Conservation (phyloP, 768 basidiomycete genomes). For the Erythrobasidium yunnanense region DNA sequence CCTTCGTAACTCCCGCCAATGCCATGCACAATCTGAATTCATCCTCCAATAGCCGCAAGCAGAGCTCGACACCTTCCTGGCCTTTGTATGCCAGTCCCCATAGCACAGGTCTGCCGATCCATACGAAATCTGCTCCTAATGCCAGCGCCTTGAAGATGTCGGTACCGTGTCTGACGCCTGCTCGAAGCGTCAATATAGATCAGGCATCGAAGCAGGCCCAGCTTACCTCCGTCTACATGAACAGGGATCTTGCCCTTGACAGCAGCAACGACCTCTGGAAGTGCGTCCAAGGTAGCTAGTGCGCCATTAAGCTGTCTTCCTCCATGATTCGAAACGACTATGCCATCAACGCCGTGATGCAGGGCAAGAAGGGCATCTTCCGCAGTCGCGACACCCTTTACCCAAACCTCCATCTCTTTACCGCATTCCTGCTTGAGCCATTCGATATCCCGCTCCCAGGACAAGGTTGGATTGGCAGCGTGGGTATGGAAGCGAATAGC, state of each 20-base stretch:
- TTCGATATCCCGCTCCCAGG: slow-evolving; percentile 24
- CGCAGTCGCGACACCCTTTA: slow-evolving; percentile 42
- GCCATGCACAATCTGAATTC: slow-evolving; percentile 45
- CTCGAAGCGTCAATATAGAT: too few relatives aligned
- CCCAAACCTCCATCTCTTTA: slow-evolving; percentile 26
- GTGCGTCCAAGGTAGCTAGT: slow-evolving; percentile 37
- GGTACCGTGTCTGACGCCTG: slow-evolving; percentile 31
- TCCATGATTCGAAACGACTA: slow-evolving; percentile 83
- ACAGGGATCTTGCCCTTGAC: slow-evolving; percentile 31
- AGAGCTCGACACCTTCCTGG: slow-evolving; percentile 40
- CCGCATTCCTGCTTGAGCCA: slow-evolving; percentile 29
- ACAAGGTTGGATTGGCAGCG: slow-evolving; percentile 28
- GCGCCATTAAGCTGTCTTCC: slow-evolving; percentile 46
- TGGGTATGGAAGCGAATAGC: slow-evolving; percentile 25
- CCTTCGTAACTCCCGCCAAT: slow-evolving; percentile 43
- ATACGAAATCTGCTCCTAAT: slow-evolving; percentile 27
- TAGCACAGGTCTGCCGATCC: slow-evolving; percentile 41
- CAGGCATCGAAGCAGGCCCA: too few relatives aligned
- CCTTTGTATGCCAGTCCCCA: slow-evolving; percentile 43
- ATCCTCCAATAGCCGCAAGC: slow-evolving; percentile 41
- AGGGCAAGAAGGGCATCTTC: slow-evolving; percentile 73
- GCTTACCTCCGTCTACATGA: slow-evolving; percentile 33
- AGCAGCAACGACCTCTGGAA: slow-evolving; percentile 36
- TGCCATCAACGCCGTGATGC: slow-evolving; percentile 73
- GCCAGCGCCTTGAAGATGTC: slow-evolving; percentile 37